Evolutionary conservation across 176 grass and related monocot genomes (phyloP).

Genomic region (Olyra latifolia): DNA sequence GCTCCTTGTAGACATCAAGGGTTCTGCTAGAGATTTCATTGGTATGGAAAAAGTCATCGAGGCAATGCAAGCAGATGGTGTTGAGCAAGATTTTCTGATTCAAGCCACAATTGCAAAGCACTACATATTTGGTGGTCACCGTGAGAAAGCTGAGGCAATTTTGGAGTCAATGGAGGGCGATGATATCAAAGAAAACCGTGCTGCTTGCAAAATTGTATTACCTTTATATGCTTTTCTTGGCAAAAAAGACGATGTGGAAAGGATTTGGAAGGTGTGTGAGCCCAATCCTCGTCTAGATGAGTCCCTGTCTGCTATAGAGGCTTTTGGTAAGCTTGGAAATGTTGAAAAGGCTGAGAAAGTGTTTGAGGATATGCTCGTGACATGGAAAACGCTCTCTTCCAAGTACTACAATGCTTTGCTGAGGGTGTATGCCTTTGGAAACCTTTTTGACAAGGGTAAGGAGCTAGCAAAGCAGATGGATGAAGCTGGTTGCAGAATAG

Average conservation of each 20-base stretch:
- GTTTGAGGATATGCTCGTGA: constrained; percentile 45
- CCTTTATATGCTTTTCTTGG: constrained; percentile 63
- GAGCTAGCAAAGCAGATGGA: constrained; percentile 58
- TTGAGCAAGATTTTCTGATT: constrained; percentile 51
- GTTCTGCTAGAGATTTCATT: constrained; percentile 42
- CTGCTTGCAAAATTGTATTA: constrained; percentile 50
- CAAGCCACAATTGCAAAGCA: constrained; percentile 56
- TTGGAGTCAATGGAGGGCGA: constrained; percentile 60
- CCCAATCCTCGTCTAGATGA: constrained; percentile 41
- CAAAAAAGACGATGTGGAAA: constrained; percentile 52
- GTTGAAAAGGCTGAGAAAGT: constrained; percentile 58
- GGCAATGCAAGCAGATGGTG: constrained; percentile 50
- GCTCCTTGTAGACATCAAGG: constrained; percentile 66
- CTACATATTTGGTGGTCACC: constrained; percentile 55
- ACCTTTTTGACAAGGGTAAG: constrained; percentile 64
- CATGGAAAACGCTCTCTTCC: constrained; percentile 12
- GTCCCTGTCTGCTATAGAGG: constrained; percentile 46
- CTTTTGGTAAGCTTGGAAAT: constrained; percentile 59
- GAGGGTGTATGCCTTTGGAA: constrained; percentile 56
- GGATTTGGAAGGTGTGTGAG: constrained; percentile 67
- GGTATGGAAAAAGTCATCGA: constrained; percentile 66
- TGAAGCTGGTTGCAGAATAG: constrained; percentile 37
- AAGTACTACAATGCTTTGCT: constrained; percentile 57
- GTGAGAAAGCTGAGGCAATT: constrained; percentile 62
- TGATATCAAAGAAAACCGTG: constrained; percentile 56